These are phyloP conservation scores for Kwoniella mangroviensis DNA, from an alignment of 768 basidiomycete genomes.

Conservation along the genomic window DNA sequence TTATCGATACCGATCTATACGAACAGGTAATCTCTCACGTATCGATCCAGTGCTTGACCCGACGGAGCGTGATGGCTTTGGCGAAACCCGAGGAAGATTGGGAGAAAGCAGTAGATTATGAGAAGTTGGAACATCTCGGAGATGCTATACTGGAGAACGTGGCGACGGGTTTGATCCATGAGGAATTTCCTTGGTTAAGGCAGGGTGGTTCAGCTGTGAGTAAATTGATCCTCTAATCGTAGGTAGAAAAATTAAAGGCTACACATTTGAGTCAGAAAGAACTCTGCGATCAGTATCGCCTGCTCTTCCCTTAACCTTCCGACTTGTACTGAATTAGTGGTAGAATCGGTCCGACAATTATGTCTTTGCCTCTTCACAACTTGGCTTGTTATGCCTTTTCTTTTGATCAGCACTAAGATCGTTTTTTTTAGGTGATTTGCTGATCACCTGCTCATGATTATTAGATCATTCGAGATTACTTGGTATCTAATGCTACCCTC, in stretches of 20 bases:
- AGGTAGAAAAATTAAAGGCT: background rate
- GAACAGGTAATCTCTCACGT: constrained; percentile 33
- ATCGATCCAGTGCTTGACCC: constrained; percentile 3
- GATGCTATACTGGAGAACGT: constrained; percentile 46
- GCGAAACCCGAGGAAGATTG: constrained; percentile 17
- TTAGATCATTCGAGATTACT: constrained; percentile 36
- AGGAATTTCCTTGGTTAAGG: constrained; percentile 38
- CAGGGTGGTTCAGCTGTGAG: constrained; percentile 43
- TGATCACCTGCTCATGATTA: too few species aligned
- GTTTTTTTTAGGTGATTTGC: too few species aligned
- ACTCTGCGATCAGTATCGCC: background rate
- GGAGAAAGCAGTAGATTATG: constrained; percentile 33
- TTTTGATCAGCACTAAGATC: too few species aligned
- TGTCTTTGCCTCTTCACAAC: too few species aligned
- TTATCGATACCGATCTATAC: constrained; percentile 25
- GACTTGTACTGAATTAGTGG: background rate
- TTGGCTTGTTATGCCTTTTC: too few species aligned
- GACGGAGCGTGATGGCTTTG: constrained; percentile 5
- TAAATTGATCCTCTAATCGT: constrained; percentile 2
- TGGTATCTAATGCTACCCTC: constrained; percentile 40
- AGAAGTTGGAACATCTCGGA: constrained; percentile 51
- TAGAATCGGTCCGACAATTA: background rate
- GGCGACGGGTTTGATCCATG: constrained; percentile 37
- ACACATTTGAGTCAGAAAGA: background rate
- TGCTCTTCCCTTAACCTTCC: background rate